A percentile compares a stretch with the other conserved stretches of the same genome.
Conservation (phyloP, 371 early-diverging fungal species). For the Mortierella sp. region DNA sequence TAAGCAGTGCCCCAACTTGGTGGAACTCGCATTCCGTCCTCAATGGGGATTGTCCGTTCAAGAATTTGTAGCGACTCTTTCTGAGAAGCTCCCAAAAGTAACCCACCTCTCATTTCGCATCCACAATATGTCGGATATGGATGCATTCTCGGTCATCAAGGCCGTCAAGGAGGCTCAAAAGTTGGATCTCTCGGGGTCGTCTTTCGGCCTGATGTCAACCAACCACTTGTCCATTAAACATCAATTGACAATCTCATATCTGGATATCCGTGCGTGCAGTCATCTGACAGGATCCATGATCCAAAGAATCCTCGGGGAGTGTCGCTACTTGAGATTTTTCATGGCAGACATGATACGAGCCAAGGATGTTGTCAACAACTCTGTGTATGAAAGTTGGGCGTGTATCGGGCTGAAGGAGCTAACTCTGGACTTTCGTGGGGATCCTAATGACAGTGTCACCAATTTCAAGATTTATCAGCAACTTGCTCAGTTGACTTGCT, state of each 20-base stretch:
- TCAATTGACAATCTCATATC: conserved; percentile 12
- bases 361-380: conserved; percentile 36
- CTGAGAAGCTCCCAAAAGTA: conserved; percentile 13
- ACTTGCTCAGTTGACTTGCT: conserved; percentile 21
- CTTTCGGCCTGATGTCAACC: conserved; percentile 45
- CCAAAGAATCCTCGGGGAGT: conserved; percentile 37
- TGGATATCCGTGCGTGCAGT: conserved; percentile 30
- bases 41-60: conserved; percentile 12
- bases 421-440: conserved; percentile 32
- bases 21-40: conserved; percentile 19
- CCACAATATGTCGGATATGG: conserved; percentile 18
- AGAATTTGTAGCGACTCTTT: conserved; percentile 11
- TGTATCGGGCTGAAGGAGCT: conserved; percentile 36
- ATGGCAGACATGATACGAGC: conserved; percentile 29
- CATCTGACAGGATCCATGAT: conserved; percentile 38
- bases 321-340: conserved; percentile 24
- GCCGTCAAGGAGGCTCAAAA: conserved; percentile 17
- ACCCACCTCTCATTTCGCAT: conserved; percentile 22
- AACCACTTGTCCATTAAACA: conserved; percentile 31
- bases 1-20: conserved; percentile 36
- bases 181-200: conserved; percentile 25
- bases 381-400: conserved; percentile 35
- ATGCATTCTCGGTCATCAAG: conserved; percentile 23
- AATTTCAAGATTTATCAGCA: conserved; percentile 22
- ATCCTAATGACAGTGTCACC: conserved; percentile 10